Conservation (phyloP, 306 rosid species). For the Adenanthera pavonina region DNA sequence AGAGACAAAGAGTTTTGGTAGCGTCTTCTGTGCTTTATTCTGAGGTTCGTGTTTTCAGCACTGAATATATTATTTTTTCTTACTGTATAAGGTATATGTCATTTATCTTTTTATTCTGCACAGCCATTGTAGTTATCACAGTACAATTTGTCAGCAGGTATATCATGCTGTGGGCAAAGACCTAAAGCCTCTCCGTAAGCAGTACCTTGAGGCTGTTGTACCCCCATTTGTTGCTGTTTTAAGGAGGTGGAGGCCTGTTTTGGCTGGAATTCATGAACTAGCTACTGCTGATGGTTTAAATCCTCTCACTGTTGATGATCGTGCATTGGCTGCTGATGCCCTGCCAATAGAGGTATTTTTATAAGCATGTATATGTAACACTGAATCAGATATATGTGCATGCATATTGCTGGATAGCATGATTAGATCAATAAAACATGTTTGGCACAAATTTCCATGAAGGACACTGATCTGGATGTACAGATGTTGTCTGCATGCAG, state of each 20-base stretch:
- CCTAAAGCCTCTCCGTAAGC: slow-evolving; percentile 79
- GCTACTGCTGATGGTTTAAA: slow-evolving; percentile 87
- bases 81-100: neutral
- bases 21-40: slow-evolving; percentile 92
- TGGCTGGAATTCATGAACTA: slow-evolving; percentile 97
- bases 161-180: slow-evolving; percentile 86
- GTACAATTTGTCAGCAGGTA: slow-evolving; percentile 61
- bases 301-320: slow-evolving; percentile 81
- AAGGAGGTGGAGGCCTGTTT: slow-evolving; percentile 95
- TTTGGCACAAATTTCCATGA: neutral
- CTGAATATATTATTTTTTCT: slow-evolving; percentile 4
- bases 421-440: neutral
- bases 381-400: slow-evolving; percentile 24
- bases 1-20: slow-evolving; percentile 95
- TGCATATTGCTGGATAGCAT: neutral
- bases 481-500: neutral
- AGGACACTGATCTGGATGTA: neutral
- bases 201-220: slow-evolving; percentile 84
- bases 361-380: slow-evolving; percentile 7
- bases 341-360: slow-evolving; percentile 76
- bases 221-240: slow-evolving; percentile 91
- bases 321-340: slow-evolving; percentile 73
- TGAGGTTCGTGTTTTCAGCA: slow-evolving; percentile 69
- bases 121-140: slow-evolving; percentile 38
- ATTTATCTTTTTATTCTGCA: slow-evolving; percentile 28